Base-by-base conservation (phyloP, 2,329 filamentous ascomycete genomes). In the Zymoseptoria tritici region DNA sequence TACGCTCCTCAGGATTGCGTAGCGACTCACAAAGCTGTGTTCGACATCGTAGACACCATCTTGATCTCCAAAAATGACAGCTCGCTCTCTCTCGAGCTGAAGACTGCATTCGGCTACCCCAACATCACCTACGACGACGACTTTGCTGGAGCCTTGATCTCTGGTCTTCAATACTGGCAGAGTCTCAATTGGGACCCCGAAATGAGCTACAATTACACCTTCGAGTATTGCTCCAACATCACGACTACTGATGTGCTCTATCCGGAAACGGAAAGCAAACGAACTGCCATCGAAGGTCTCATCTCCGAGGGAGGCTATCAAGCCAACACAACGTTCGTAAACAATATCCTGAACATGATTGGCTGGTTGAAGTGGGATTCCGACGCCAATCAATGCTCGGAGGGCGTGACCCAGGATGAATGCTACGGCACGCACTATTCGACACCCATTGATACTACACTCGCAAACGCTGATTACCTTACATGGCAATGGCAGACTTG, bases 1-100 rank as follows among this genome's bases (percentile, higher is more conserved):
- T 82, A 81, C 59, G 84, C 75, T 2, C 83, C 84, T 9, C 76
- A 79, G 0, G 81, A 83, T 31, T 94, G 90, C 69, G 81, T 91
- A 42, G 74, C 78, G 1, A 80, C 81, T 1, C 86, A 85, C 0
- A 85, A 88, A 69, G 85, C 83, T 31, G 72, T 86, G 50, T 80
- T 79, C 21, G 76, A 84, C 60, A 76, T 85, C 9, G 71, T 86
- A 4, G 85, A 88, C 67, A 82, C 79, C 46, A 83, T 87, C 62
- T 71, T 85, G 8, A 71, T 82, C 54, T 72, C 73, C 51, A 74
- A 79, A 56, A 79, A 79, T 60, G 69, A 72, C 9, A 72, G 70
- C 0, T 69, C 74, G 0, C 77, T 78, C 55, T 70, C 74, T 1
- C 65, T 76, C 36, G 57, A 72, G 57, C 75, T 87, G 24, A 86